phyloP scores from a whole-genome alignment of 1,139 yeast species.

The Meyerozyma smithsonii region DNA sequence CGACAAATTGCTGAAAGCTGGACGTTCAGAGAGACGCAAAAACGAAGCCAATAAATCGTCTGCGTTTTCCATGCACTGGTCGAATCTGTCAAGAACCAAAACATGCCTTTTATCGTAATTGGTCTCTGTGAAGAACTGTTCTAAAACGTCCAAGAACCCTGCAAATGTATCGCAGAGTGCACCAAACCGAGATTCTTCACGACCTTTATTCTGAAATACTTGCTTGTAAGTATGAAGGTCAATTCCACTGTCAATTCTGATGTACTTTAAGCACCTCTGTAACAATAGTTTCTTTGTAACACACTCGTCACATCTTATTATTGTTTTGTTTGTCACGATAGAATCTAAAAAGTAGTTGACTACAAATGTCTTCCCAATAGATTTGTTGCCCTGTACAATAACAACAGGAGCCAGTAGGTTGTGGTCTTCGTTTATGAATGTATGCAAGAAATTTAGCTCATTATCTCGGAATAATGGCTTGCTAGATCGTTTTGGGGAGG shows the following conservation, averaged over 20 bases:
- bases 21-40: slow-evolving; percentile 42
- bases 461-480: slow-evolving; percentile 15
- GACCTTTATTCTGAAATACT: slow-evolving; percentile 16
- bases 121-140: slow-evolving; percentile 29
- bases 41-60: slow-evolving; percentile 44
- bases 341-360: slow-evolving; percentile 23
- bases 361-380: slow-evolving; percentile 36
- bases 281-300: slow-evolving; percentile 34
- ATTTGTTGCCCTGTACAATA: slow-evolving; percentile 38
- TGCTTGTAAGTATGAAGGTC: slow-evolving; percentile 10
- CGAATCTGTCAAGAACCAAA: slow-evolving; percentile 56
- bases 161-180: slow-evolving; percentile 42
- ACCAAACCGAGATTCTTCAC: slow-evolving; percentile 8
- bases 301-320: slow-evolving; percentile 36
- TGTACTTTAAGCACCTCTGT: slow-evolving; percentile 31
- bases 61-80: slow-evolving; percentile 48
- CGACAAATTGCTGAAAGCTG: slow-evolving; percentile 25
- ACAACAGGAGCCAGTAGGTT: slow-evolving; percentile 23
- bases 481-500: no score
- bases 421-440: slow-evolving; percentile 21
- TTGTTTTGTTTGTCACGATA: slow-evolving; percentile 20
- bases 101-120: slow-evolving; percentile 40
- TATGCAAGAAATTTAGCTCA: slow-evolving; percentile 25
- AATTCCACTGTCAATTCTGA: slow-evolving; percentile 26
- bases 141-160: slow-evolving; percentile 39